These are phyloP conservation scores for Cladosporium velox DNA, from an alignment of 2,329 filamentous ascomycete species.

Conservation along the genomic window DNA sequence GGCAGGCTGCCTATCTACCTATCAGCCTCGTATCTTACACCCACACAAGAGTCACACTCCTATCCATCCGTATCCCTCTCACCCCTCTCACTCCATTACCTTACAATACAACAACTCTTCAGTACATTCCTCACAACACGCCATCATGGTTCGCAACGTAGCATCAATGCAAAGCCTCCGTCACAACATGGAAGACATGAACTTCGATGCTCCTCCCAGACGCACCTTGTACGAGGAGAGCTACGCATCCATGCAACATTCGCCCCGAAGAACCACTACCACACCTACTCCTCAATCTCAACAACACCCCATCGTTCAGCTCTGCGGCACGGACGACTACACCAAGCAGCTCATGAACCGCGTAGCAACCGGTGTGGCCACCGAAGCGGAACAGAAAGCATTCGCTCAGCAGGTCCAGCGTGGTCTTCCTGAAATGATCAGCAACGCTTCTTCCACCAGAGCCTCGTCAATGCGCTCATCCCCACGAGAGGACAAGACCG, in stretches of 20 bases:
- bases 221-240: constrained; percentile 17
- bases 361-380: constrained; percentile 29
- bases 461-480: background rate
- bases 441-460: background rate
- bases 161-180: constrained; percentile 33
- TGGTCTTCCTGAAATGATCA: background rate
- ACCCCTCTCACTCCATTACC: background rate
- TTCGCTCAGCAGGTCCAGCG: constrained; percentile 26
- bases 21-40: background rate
- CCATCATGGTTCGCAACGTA: constrained; percentile 34
- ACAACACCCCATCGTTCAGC: constrained; percentile 22
- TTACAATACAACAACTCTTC: background rate
- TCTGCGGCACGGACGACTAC: constrained; percentile 27
- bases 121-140: background rate
- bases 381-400: constrained; percentile 24
- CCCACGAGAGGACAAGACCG: constrained; percentile 8
- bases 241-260: constrained; percentile 4
- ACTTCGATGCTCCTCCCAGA: constrained; percentile 13
- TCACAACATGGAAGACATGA: constrained; percentile 27
- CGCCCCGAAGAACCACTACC: constrained; percentile 1
- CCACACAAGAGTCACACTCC: constrained; percentile 7
- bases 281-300: background rate
- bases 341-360: constrained; percentile 30
- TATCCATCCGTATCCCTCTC: background rate
- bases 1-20: constrained; percentile 12